phyloP scores from a whole-genome alignment of 108 stramenopile species.

The Stephanodiscus triporus region DNA sequence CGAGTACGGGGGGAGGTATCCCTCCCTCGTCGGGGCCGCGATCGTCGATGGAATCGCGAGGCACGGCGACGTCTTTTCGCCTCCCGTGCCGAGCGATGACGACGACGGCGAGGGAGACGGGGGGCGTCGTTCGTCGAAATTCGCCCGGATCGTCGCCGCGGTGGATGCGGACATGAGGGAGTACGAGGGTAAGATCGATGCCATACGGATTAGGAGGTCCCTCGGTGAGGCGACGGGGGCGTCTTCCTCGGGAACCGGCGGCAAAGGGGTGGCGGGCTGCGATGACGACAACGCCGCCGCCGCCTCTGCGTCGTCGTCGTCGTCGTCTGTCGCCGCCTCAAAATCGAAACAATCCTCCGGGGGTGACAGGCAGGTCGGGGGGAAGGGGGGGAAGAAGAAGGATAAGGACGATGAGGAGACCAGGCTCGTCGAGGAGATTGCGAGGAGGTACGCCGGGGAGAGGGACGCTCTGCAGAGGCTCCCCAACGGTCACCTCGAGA shows the following conservation, averaged over 20 bases:
- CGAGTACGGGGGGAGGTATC: conserved; percentile 17
- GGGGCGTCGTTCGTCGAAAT: not conserved
- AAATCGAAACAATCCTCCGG: not conserved
- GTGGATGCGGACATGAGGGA: conserved; percentile 24
- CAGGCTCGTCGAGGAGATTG: conserved; percentile 2
- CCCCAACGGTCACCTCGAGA: conserved; percentile 12
- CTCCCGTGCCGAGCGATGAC: not conserved
- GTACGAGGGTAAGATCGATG: conserved; percentile 16
- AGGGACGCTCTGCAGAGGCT: conserved; percentile 8
- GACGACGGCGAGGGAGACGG: not conserved
- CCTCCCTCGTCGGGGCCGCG: conserved; percentile 5
- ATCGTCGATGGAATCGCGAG: conserved; percentile 11
- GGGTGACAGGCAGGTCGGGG: too few species aligned
- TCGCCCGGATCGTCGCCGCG: conserved; percentile 1
- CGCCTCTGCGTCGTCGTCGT: too few species aligned
- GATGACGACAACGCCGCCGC: not conserved
- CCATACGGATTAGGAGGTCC: not conserved
- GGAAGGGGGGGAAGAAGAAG: not conserved
- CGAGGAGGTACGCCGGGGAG: conserved; percentile 3
- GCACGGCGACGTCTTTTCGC: not conserved
- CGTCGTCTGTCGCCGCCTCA: not conserved
- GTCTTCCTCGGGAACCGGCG: too few species aligned
- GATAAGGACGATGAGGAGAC: not conserved
- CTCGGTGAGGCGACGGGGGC: not conserved
- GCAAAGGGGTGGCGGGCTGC: not conserved